Evolutionary conservation across 352 stramenopile genomes (phyloP), one percentile per base, ranked within the genome.

Genomic region (Nothophytophthora sp.): DNA sequence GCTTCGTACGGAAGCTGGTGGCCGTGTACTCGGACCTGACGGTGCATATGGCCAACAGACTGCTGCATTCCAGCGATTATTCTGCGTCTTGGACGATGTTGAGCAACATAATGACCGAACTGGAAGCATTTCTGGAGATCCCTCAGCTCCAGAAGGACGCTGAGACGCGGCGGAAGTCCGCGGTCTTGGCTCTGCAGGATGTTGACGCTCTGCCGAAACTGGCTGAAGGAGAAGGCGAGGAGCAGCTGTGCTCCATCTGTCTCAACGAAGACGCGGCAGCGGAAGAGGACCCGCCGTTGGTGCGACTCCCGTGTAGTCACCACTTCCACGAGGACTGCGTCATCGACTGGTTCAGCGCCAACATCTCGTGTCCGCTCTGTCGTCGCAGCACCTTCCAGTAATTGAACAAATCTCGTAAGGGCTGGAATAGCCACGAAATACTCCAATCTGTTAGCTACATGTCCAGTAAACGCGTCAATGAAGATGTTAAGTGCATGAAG

Each of bases 271-370:
- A 69, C 19, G 59, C 52, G 32, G 38, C 22, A 34, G 15, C 47
- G 35, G 64, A 70, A 22, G 38, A 70, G 36, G 23, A 15, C n/a
- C 53, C 47, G 5, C 50, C 48, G n/a, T 43, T 74, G 19, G 73
- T 85, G 5, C 52, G 53, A 29, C 45, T 89, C 23, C 70, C 75
- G 10, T 89, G 78, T 30, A 30, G 35, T 16, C 78, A 89, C 50
- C 62, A 73, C 23, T 89, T 86, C 44, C 78, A 89, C 48, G 75
- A 89, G 64, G 70, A 85, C 67, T 89, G 78, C 43, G 69, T 86
- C 23, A 76, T 86, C 32, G 68, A 83, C 43, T 87, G 78, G 78
- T 81, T 86, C 39, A 77, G 72, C n/a, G 68, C 72, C 2, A 85
- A 67, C 38, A 67, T 58, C 32, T 79, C 75, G 19, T 89, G 78